Percentiles rank a stretch among this genome's conserved stretches.
Evolutionary conservation across 1,284 basidiomycete species (phyloP).

Genomic region (Cutaneotrichosporon cutaneum): DNA sequence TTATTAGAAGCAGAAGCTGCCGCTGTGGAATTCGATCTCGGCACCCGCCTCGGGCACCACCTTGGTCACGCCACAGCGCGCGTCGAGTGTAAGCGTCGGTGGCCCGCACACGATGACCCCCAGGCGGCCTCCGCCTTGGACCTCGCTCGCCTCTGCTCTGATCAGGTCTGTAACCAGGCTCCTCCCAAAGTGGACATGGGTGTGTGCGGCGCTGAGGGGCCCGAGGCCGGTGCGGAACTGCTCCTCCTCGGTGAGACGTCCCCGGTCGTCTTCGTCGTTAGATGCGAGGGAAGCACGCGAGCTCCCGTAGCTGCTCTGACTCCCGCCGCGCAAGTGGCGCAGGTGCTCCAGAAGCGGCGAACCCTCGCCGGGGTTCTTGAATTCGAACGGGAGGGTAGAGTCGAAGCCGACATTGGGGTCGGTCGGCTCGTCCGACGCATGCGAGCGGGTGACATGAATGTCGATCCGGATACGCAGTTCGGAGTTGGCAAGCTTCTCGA

Average conservation of each 20-base stretch:
- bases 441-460: constrained; percentile 25
- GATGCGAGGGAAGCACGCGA: constrained; percentile 2
- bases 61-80: not conserved
- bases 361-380: not conserved
- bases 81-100: not conserved
- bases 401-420: not conserved
- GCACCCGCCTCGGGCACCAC: not conserved
- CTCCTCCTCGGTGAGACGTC: not conserved
- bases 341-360: constrained; percentile 1
- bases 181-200: not conserved
- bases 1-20: constrained; percentile 9
- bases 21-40: not conserved
- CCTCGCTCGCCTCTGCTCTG: not conserved
- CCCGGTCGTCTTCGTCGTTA: not conserved
- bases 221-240: constrained; percentile 1
- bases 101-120: constrained; percentile 4
- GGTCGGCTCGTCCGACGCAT: constrained; percentile 14
- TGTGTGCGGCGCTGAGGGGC: not conserved
- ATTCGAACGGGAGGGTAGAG: not conserved
- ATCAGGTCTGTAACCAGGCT: not conserved
- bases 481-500: not conserved
- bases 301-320: constrained; percentile 1
- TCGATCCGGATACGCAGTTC: constrained; percentile 18
- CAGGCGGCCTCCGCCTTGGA: not conserved
- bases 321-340: not conserved